A percentile compares a stretch with the other conserved stretches of the same genome.
Conservation (phyloP, 164 flowering plant genomes). For the Liquidambar formosana region DNA sequence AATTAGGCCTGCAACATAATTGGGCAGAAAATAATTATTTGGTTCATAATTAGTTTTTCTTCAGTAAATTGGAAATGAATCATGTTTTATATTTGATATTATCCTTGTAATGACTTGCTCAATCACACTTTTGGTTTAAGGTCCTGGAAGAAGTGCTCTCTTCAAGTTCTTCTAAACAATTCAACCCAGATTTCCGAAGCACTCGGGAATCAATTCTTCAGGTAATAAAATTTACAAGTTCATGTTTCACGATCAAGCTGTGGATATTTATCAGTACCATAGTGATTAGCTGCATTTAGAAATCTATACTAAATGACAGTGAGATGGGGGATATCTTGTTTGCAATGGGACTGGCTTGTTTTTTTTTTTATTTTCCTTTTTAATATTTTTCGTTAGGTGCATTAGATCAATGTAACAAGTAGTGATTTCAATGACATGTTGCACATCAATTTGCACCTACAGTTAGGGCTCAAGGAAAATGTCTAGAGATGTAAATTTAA, state of each 20-base stretch:
- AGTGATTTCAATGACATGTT: too few species aligned
- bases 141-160: conserved; percentile 64
- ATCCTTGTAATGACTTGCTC: conserved; percentile 8
- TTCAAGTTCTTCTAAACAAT: conserved; percentile 43
- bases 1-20: not conserved
- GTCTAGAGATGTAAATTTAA: too few species aligned
- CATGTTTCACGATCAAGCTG: not conserved
- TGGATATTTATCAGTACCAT: not conserved
- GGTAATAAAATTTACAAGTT: conserved; percentile 36
- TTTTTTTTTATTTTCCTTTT: too few species aligned
- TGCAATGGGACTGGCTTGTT: not conserved
- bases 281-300: not conserved
- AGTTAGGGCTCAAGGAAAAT: too few species aligned
- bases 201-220: conserved; percentile 87
- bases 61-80: not conserved
- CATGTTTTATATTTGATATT: not conserved
- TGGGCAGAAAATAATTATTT: not conserved
- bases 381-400: not conserved
- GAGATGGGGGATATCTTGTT: not conserved
- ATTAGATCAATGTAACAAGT: not conserved
- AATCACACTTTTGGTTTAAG: conserved; percentile 33
- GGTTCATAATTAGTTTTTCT: not conserved
- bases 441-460: too few species aligned
- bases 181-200: conserved; percentile 57
- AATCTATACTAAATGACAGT: not conserved